These are phyloP conservation scores for Ceratorhiza oryzae-sativae DNA, from an alignment of 1,284 basidiomycete genomes.

Conservation along the genomic window DNA sequence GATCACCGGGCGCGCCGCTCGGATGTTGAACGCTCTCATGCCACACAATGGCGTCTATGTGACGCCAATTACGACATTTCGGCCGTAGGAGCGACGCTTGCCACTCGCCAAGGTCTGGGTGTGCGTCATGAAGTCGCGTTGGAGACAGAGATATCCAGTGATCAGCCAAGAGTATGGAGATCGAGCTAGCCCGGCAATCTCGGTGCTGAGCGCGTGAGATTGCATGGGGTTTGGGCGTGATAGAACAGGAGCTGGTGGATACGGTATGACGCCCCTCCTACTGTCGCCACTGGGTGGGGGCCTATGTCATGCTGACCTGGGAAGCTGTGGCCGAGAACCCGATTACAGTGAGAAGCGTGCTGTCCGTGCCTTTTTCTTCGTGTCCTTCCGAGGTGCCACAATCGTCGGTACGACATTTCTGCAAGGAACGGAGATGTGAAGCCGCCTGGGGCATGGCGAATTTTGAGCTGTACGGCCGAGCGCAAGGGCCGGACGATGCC, in stretches of 20 bases:
- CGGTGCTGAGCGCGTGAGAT: background rate
- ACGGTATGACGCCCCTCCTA: background rate
- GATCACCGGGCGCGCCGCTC: background rate
- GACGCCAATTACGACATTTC: constrained; percentile 1
- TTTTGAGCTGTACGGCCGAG: background rate
- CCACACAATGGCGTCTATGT: background rate
- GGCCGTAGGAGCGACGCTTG: background rate
- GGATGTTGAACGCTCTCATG: background rate
- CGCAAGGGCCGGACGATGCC: constrained; percentile 7
- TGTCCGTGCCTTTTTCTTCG: constrained; percentile 4
- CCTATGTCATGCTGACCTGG: background rate
- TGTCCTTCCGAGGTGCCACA: background rate
- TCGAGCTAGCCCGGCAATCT: background rate
- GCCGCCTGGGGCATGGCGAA: background rate
- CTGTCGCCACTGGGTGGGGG: background rate
- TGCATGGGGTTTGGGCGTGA: background rate
- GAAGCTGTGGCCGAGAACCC: no score
- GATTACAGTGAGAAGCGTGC: constrained; percentile 8
- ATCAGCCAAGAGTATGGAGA: background rate
- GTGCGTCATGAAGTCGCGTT: background rate
- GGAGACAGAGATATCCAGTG: background rate
- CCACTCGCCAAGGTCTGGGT: background rate
- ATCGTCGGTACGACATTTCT: background rate
- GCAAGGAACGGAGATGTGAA: no score
- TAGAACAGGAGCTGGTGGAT: background rate